Base-by-base conservation (phyloP, 1,139 yeast genomes). In the Blastobotrys indianensis region DNA sequence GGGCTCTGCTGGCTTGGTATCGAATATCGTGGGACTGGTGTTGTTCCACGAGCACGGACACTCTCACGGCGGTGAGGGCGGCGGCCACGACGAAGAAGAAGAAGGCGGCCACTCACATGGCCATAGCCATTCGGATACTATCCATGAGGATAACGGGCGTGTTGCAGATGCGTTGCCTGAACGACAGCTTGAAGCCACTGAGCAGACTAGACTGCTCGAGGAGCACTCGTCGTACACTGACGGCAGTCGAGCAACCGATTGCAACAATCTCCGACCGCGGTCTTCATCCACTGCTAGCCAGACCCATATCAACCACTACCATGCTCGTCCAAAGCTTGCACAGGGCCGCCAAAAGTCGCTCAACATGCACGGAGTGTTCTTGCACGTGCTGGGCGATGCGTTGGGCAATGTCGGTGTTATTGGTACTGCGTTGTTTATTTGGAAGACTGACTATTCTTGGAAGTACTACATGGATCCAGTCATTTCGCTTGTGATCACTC, bases 371-470 rank as follows among this genome's bases (percentile, higher is more conserved):
- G 97, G 98, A 52, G 97, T 92, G 4, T 92, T 86, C 61, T 72
- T 92, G 58, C 98, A 92, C 63, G 98, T 92, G 5, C 56, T 92
- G 57, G 98, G 98, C 38, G 98, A 92, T 64, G 97, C 97, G 1
- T 71, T 92, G 51, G 98, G 98, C 54, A 92, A 92, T 62, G 70
- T 92, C 47, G 98, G 98, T 54, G 98, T 92, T 45, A 92, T 92
- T 51, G 65, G 76, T 11, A 83, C 97, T 2, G 98, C 97, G 1
- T 55, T 92, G 34, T 82, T 92, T 57, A 90, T 92, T 58, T 90
- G 97, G 97, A 82, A 85, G 64, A 88, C 97, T 0, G 81, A 86
- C 57, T 90, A 76, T 63, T 73, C 85, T 1, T 92, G 98, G 96
- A 81, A 79, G 61, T 88, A 67, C 64, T 85, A 85, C 62, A 72